phyloP scores from a whole-genome alignment of 1,284 basidiomycete species.

The Xanthoconium separans region DNA sequence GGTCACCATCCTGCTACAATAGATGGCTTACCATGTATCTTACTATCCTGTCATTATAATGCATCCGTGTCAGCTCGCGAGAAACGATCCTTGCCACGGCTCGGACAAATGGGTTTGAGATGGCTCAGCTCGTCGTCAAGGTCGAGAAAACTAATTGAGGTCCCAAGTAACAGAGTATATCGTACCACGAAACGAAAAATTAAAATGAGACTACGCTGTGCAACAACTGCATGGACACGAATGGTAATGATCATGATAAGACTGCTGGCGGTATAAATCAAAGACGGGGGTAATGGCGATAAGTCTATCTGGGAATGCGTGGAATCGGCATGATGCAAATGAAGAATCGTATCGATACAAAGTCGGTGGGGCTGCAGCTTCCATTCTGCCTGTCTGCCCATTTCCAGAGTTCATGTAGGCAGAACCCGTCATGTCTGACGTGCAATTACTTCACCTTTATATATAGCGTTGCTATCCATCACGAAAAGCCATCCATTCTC shows the following conservation, averaged over 20 bases:
- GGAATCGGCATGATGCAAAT: neutral
- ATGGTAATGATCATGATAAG: neutral
- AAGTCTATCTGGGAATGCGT: neutral
- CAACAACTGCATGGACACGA: neutral
- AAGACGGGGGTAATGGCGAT: neutral
- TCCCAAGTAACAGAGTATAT: neutral
- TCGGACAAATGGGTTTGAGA: too few species aligned
- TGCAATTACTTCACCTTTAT: neutral
- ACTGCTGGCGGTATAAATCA: neutral
- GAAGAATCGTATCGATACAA: neutral
- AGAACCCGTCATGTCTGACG: neutral
- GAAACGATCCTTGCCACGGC: too few species aligned
- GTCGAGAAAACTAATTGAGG: neutral
- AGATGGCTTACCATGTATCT: slow-evolving; percentile 13
- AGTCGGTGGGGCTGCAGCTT: neutral
- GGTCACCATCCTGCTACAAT: slow-evolving; percentile 53
- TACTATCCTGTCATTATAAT: neutral
- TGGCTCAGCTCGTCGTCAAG: neutral
- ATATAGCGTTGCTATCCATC: neutral
- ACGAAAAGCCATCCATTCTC: neutral
- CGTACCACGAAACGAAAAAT: neutral
- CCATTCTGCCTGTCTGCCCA: neutral
- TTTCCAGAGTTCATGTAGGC: neutral
- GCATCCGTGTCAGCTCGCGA: neutral
- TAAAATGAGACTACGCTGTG: neutral